A percentile compares a stretch with the other conserved stretches of the same genome.
Conservation (phyloP, 1,139 yeast genomes). For the Lodderomyces beijingensis region DNA sequence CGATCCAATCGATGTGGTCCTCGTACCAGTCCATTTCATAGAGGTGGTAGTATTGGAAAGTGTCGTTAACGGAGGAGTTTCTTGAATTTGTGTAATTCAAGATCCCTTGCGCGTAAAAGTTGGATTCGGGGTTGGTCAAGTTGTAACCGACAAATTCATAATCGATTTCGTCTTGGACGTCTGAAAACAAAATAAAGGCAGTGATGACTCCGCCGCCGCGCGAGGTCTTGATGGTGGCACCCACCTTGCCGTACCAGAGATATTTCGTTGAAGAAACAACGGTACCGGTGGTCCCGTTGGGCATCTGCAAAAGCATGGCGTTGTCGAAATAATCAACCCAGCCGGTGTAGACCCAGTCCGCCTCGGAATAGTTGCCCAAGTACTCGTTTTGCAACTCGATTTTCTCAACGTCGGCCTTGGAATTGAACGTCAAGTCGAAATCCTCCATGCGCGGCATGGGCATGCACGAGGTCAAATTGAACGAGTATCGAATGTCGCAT, state of each 20-base stretch:
- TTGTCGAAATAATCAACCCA: conserved; percentile 51
- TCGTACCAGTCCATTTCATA: conserved; percentile 83
- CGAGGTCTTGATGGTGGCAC: conserved; percentile 67
- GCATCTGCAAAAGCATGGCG: conserved; percentile 71
- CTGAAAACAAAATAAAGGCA: conserved; percentile 80
- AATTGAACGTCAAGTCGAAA: conserved; percentile 34
- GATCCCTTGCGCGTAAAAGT: conserved; percentile 73
- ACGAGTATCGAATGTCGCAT: conserved; percentile 69
- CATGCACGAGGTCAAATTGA: conserved; percentile 59
- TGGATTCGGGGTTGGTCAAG: conserved; percentile 62
- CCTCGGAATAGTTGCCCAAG: conserved; percentile 65
- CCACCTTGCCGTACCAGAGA: conserved; percentile 83
- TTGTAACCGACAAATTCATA: conserved; percentile 79
- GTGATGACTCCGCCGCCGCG: conserved; percentile 78
- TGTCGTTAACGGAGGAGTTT: conserved; percentile 43
- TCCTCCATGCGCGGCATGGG: conserved; percentile 49
- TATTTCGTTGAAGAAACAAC: conserved; percentile 76
- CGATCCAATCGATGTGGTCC: conserved; percentile 65
- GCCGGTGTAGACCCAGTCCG: conserved; percentile 77
- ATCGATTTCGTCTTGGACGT: conserved; percentile 88
- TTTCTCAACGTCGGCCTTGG: conserved; percentile 18
- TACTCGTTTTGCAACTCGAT: conserved; percentile 39
- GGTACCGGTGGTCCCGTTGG: conserved; percentile 70
- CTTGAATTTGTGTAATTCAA: conserved; percentile 61
- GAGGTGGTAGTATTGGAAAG: conserved; percentile 68